phyloP scores from a whole-genome alignment of 352 stramenopile genomes.

The Phytophthora foliorum region DNA sequence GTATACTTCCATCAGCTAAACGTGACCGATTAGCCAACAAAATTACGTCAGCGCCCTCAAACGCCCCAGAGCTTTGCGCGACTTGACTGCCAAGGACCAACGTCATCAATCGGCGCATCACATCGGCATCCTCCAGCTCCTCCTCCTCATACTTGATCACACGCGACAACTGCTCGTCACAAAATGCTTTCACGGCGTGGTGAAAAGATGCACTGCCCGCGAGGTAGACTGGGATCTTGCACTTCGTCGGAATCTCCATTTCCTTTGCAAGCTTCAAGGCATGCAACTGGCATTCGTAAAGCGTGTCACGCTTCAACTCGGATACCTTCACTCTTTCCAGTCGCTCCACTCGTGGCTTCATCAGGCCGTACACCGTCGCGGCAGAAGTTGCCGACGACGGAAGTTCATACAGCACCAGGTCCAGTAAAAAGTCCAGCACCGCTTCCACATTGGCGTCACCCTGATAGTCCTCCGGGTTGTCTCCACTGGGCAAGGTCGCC shows the following conservation, averaged over 20 bases:
- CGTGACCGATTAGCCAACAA: conserved; percentile 61
- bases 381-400: conserved; percentile 19
- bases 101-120: conserved; percentile 53
- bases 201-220: conserved; percentile 68
- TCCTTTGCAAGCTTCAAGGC: conserved; percentile 74
- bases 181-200: conserved; percentile 75
- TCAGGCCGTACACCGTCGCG: conserved; percentile 48
- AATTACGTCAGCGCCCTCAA: conserved; percentile 49
- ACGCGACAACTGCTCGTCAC: conserved; percentile 71
- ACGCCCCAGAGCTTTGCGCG: conserved; percentile 44
- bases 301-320: conserved; percentile 48
- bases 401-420: conserved; percentile 71
- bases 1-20: conserved; percentile 64
- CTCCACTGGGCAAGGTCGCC: conserved; percentile 1
- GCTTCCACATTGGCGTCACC: conserved; percentile 45
- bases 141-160: conserved; percentile 69
- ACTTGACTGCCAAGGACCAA: conserved; percentile 75
- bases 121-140: conserved; percentile 51
- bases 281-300: conserved; percentile 74
- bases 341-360: conserved; percentile 58
- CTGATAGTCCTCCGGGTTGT: conserved; percentile 7
- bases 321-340: conserved; percentile 55
- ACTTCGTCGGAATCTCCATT: conserved; percentile 42
- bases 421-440: conserved; percentile 77
- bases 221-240: conserved; percentile 64